Evolutionary conservation across 2,329 filamentous ascomycete genomes (phyloP).

Genomic region (Calonectria pseudoturangicola): DNA sequence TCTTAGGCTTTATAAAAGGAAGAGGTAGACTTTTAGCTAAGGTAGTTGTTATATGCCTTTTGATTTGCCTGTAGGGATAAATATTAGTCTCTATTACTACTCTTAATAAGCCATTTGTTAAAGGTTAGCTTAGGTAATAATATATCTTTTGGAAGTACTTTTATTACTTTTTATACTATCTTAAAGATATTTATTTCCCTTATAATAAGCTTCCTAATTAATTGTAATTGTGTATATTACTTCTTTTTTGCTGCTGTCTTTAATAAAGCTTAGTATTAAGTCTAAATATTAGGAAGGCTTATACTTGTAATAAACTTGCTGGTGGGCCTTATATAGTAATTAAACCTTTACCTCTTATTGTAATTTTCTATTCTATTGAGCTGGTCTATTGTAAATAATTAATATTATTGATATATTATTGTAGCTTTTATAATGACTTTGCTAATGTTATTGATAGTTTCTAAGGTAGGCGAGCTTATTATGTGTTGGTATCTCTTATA

Average conservation of each 20-base stretch:
- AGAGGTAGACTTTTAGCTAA: neutral
- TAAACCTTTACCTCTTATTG: neutral
- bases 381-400: no score
- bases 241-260: neutral
- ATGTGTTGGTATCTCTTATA: neutral
- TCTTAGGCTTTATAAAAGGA: neutral
- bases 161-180: neutral
- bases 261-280: neutral
- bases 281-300: neutral
- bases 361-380: no score
- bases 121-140: neutral
- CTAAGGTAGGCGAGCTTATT: no score
- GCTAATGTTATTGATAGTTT: no score
- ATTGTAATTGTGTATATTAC: neutral
- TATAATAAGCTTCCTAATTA: neutral
- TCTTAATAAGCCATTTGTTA: neutral
- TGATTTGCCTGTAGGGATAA: neutral
- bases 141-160: neutral
- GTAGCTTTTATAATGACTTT: no score
- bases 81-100: neutral
- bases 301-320: neutral
- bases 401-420: no score
- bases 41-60: neutral
- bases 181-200: neutral
- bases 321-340: neutral